Base-by-base conservation (phyloP, 768 basidiomycete genomes). In the Suillus alpinus region DNA sequence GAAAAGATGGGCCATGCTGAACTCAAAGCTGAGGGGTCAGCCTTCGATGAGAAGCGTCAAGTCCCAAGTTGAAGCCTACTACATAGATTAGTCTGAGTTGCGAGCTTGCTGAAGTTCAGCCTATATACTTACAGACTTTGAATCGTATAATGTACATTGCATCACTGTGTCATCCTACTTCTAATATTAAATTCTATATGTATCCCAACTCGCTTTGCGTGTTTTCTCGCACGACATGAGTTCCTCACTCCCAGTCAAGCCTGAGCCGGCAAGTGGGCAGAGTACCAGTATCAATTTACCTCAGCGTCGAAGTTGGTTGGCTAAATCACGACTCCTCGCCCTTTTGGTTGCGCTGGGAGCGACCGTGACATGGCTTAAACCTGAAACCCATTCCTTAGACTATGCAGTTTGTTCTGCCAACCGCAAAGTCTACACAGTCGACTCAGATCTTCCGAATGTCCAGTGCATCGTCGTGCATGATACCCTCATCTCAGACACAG, bases 1-100 rank as follows among this genome's bases (percentile, higher is more conserved):
- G 84, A 83, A 60, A 94, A 89, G 80, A 96, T 97, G 83, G 95
- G 96, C 0, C 83, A 81, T 65, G 77, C 81, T 31, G 88, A 89
- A 69, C 81, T 91, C 56, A 82, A 82, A 63, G 88, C 88, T 0
- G 85, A 88, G 65, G 87, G 69, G 8, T 68, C 66, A 9, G 57
- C 56, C 57, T 73, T 66, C 32, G 73, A 71, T 12, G 63, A 56
- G 39, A 7, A 59, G 55, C 55, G 37, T 18, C 53, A 18, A 37
- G 36, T 23, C 36, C 36, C 14, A 36, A 53, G 20, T 53, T 36
- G 4, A 53, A 23, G 51, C 34, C 8, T 2, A 37, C 23, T 18
- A 55, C n/a, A 26, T 26, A 26, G 53, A 55, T 18, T 26, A 18
- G 36, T 32, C 36, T 37, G 23, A 26, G 23, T 23, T 9, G 36